A percentile compares a stretch with the other conserved stretches of the same genome.
These are phyloP conservation scores for Rhodotorula diobovata DNA, from an alignment of 768 basidiomycete species.

Conservation along the genomic window DNA sequence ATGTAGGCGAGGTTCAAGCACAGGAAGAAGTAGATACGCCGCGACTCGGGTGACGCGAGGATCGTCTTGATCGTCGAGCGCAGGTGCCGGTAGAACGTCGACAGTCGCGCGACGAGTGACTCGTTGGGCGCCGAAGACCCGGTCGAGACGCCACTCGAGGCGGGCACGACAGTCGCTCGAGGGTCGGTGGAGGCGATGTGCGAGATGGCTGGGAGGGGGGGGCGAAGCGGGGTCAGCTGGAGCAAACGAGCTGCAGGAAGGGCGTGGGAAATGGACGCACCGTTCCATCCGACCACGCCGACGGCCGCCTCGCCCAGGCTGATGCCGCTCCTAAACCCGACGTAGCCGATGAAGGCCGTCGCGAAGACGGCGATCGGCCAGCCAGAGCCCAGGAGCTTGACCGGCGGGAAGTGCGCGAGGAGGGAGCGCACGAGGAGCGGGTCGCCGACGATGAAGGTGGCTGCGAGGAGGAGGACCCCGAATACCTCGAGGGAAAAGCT, in stretches of 20 bases:
- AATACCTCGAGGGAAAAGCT: background rate
- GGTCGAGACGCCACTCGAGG: slow-evolving; percentile 19
- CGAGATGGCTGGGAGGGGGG: slow-evolving; percentile 30
- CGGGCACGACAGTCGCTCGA: slow-evolving; percentile 22
- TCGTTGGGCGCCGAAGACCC: slow-evolving; percentile 18
- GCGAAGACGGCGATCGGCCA: slow-evolving; percentile 61
- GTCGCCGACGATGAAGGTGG: slow-evolving; percentile 32
- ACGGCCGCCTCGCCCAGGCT: slow-evolving; percentile 60
- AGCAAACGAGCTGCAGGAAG: no score
- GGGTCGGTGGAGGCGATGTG: slow-evolving; percentile 39
- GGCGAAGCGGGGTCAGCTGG: background rate
- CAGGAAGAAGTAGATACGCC: slow-evolving; percentile 95
- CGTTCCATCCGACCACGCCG: slow-evolving; percentile 60
- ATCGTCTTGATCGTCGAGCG: slow-evolving; percentile 76
- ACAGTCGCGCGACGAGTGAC: slow-evolving; percentile 20
- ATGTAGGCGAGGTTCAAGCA: slow-evolving; percentile 92
- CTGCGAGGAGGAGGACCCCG: slow-evolving; percentile 21
- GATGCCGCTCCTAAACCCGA: slow-evolving; percentile 59
- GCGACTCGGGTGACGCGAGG: slow-evolving; percentile 81
- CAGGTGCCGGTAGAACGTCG: slow-evolving; percentile 43
- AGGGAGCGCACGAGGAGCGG: slow-evolving; percentile 34
- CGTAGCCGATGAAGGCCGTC: slow-evolving; percentile 57
- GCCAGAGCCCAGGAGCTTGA: slow-evolving; percentile 58
- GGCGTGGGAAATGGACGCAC: slow-evolving; percentile 49
- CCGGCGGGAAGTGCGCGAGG: slow-evolving; percentile 49